Conservation (phyloP, 1,284 basidiomycete species). For the Heterobasidion occidentale region DNA sequence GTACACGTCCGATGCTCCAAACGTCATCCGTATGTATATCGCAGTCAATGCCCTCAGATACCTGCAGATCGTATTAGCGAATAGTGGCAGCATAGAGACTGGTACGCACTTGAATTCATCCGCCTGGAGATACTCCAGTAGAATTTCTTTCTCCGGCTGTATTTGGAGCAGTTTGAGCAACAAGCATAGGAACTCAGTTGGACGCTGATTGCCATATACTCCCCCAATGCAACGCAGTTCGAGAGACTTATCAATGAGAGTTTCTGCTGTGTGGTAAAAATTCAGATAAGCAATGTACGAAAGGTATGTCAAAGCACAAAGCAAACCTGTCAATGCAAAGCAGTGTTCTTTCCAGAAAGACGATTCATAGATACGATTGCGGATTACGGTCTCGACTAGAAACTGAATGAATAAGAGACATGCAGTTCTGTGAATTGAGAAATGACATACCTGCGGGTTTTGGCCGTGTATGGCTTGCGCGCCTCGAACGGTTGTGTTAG, state of each 20-base stretch:
- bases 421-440: not conserved
- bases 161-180: slow-evolving; percentile 93
- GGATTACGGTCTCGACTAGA: slow-evolving; percentile 94
- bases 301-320: not conserved
- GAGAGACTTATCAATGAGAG: slow-evolving; percentile 88
- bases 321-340: slow-evolving; percentile 81
- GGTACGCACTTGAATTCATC: slow-evolving; percentile 94
- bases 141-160: slow-evolving; percentile 94
- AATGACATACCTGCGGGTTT: slow-evolving; percentile 69
- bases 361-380: slow-evolving; percentile 94
- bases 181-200: slow-evolving; percentile 88
- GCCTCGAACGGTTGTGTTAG: slow-evolving; percentile 82
- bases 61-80: slow-evolving; percentile 31
- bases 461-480: slow-evolving; percentile 88
- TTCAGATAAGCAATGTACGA: not conserved
- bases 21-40: slow-evolving; percentile 94
- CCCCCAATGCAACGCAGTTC: slow-evolving; percentile 84
- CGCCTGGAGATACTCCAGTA: slow-evolving; percentile 89
- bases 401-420: slow-evolving; percentile 44
- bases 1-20: slow-evolving; percentile 84
- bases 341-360: slow-evolving; percentile 97
- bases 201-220: slow-evolving; percentile 87
- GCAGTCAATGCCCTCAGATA: slow-evolving; percentile 91
- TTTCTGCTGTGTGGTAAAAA: slow-evolving; percentile 56
- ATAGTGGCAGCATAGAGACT: not conserved